Base-by-base conservation (phyloP, 257 asterid genomes). In the Echites panduratus region DNA sequence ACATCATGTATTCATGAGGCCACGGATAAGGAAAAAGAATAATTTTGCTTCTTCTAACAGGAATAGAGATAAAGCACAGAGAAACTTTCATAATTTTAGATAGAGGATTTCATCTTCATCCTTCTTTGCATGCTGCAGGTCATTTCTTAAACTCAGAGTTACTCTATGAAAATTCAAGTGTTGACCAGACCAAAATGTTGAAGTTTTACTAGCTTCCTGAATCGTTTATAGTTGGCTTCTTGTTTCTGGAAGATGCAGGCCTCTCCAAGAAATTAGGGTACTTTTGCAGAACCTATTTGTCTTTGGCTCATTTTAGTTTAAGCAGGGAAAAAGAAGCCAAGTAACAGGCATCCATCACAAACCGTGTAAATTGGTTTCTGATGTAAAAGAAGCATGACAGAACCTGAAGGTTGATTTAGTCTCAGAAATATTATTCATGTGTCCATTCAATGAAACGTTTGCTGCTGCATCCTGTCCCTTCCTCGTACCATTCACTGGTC, bases 381-480 rank as follows among this genome's bases (percentile, higher is more conserved):
- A 76, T 53, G 72, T 22, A 68, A 62, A 68, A 80, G 66, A 70
- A 78, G 77, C 66, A 76, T 57, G 76, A 78, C 45, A 17, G 45
- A 73, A 90, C 97, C 97, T 87, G 83, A 82, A 76, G 71, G 75
- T 62, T 40, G 52, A 75, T 58, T 77, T 76, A 44, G 87, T 56
- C 35, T 82, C 72, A 65, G 77, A 75, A 35, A 29, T 77, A 74
- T 71, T 83, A 68, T 72, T 78, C 61, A 63, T 72, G 50, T 72
- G 66, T 71, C 66, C 74, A 57, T 81, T 68, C 19, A 79, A 70
- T 77, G 72, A 52, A 20, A 81, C 71, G 72, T 56, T 79, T 76
- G 75, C 70, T 12, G 67, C 59, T 58, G 61, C 70, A 70, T 74
- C 58, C 84, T 52, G 73, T 70, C 74, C 90, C 70, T 73, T 78